These are phyloP conservation scores for Trapa incisa DNA, from an alignment of 345 rosid genomes.

Conservation along the genomic window DNA sequence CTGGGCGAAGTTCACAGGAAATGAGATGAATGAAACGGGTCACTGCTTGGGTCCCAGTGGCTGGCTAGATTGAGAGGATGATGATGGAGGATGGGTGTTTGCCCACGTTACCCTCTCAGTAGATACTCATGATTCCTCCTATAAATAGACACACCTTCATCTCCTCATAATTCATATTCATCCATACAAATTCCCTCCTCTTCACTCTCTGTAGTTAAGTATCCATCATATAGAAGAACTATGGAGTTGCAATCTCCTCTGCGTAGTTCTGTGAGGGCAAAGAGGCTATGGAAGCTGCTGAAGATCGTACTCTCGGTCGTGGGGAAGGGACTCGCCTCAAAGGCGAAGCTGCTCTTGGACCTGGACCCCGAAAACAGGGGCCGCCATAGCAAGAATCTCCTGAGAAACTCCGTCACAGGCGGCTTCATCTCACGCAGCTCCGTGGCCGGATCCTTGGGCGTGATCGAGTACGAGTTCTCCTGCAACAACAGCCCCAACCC, in stretches of 20 bases:
- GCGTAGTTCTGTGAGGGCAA: neutral
- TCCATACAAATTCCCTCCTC: too few relatives aligned
- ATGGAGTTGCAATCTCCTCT: constrained; percentile 8
- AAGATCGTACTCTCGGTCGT: neutral
- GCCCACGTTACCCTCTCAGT: too few relatives aligned
- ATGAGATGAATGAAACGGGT: too few relatives aligned
- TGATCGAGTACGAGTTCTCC: constrained; percentile 6
- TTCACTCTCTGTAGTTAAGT: too few relatives aligned
- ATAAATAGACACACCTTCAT: neutral
- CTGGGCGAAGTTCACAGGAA: too few relatives aligned
- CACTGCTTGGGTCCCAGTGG: too few relatives aligned
- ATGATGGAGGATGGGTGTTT: too few relatives aligned
- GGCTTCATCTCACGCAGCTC: neutral
- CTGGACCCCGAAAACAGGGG: neutral
- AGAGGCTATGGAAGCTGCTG: constrained; percentile 7
- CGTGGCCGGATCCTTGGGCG: neutral
- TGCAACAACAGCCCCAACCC: constrained; percentile 8
- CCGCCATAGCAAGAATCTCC: neutral
- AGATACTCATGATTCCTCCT: neutral
- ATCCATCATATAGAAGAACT: neutral
- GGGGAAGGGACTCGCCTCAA: constrained; percentile 2
- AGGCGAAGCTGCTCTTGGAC: neutral
- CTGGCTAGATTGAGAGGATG: too few relatives aligned
- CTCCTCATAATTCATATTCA: neutral
- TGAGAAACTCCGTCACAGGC: neutral